Evolutionary conservation across 2,329 filamentous ascomycete species (phyloP).

Genomic region (Aspergillus awamori): DNA sequence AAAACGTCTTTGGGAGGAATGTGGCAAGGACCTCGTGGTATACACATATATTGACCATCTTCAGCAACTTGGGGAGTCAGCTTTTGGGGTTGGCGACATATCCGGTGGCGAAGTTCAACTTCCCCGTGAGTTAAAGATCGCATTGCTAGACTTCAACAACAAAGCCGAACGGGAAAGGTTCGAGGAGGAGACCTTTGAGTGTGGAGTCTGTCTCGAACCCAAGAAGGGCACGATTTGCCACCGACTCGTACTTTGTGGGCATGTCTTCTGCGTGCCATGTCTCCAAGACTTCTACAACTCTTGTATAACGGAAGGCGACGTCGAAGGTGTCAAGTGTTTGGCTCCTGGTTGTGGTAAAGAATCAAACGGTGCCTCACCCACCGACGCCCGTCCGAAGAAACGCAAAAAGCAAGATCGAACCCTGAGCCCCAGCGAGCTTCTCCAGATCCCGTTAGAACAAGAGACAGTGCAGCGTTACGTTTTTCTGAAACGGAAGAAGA

Average conservation of each 20-base stretch:
- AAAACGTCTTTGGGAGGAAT: constrained; percentile 61
- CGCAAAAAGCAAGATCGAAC: constrained; percentile 66
- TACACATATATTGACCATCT: constrained; percentile 64
- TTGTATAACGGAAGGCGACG: constrained; percentile 82
- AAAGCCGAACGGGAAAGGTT: constrained; percentile 75
- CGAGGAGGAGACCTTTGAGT: constrained; percentile 82
- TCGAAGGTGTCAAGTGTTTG: constrained; percentile 78
- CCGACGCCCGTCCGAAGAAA: constrained; percentile 40
- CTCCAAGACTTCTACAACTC: constrained; percentile 87
- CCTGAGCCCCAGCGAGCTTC: constrained; percentile 79
- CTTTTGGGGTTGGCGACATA: constrained; percentile 53
- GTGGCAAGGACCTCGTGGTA: constrained; percentile 58
- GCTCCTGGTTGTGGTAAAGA: constrained; percentile 76
- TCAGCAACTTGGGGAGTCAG: constrained; percentile 59
- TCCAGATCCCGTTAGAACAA: constrained; percentile 72
- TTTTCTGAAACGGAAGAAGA: constrained; percentile 86
- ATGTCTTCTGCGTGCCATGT: constrained; percentile 90
- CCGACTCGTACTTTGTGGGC: constrained; percentile 77
- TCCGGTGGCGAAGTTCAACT: constrained; percentile 50
- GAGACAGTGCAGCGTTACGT: constrained; percentile 83
- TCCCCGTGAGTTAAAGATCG: constrained; percentile 60
- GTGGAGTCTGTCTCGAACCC: constrained; percentile 85
- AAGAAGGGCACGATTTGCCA: constrained; percentile 86
- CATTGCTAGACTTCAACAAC: constrained; percentile 76
- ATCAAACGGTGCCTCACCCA: constrained; percentile 36